These are phyloP conservation scores for Dendrobium chrysotoxum DNA, from an alignment of 106 monocot species.

Conservation along the genomic window DNA sequence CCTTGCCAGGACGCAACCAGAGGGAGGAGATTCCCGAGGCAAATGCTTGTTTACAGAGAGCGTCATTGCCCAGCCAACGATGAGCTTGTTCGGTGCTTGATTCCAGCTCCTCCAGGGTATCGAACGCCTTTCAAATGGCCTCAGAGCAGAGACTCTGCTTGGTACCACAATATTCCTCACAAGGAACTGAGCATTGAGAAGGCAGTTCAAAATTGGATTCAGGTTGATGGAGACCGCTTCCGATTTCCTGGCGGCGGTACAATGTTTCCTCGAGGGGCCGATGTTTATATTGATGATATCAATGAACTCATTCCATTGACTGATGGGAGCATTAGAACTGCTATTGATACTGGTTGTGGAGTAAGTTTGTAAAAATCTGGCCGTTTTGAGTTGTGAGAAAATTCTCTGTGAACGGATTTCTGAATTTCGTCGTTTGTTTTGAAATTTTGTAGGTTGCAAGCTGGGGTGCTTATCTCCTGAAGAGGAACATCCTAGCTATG, in stretches of 20 bases:
- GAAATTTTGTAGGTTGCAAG: slow-evolving; percentile 36
- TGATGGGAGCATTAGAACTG: slow-evolving; percentile 48
- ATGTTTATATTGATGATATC: slow-evolving; percentile 59
- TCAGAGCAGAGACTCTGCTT: slow-evolving; percentile 48
- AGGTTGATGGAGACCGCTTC: slow-evolving; percentile 48
- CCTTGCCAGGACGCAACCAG: slow-evolving; percentile 51
- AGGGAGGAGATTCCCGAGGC: slow-evolving; percentile 32
- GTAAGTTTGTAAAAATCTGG: slow-evolving; percentile 16
- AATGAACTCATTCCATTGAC: slow-evolving; percentile 40
- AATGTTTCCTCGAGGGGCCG: slow-evolving; percentile 50
- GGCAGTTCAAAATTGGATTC: slow-evolving; percentile 60
- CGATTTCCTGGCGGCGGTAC: slow-evolving; percentile 60
- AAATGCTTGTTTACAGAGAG: slow-evolving; percentile 47
- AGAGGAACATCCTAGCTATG: slow-evolving; percentile 51
- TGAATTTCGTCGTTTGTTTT: slow-evolving; percentile 6
- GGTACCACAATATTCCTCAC: slow-evolving; percentile 54
- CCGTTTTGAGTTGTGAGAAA: background rate
- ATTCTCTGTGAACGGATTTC: background rate
- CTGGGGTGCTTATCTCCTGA: slow-evolving; percentile 53
- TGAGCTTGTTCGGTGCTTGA: slow-evolving; percentile 36
- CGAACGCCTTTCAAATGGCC: slow-evolving; percentile 56
- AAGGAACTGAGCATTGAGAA: slow-evolving; percentile 67
- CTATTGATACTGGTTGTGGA: slow-evolving; percentile 54
- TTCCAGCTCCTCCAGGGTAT: slow-evolving; percentile 54
- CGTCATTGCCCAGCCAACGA: slow-evolving; percentile 46